phyloP scores from a whole-genome alignment of 441 rosid species.

The Populus trichocarpa region DNA sequence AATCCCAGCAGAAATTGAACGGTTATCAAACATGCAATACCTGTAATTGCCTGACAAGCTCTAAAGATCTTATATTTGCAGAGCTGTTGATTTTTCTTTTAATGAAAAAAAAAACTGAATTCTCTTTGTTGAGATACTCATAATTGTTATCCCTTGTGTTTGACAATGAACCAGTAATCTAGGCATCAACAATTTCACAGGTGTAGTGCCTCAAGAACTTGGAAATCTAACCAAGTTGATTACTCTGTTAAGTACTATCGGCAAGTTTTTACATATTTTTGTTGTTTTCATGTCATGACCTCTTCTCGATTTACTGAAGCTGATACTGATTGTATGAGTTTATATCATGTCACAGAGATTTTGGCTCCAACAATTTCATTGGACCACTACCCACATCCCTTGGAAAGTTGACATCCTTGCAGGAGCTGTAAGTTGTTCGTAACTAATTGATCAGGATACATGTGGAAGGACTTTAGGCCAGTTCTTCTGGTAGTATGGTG shows the following conservation, averaged over 20 bases:
- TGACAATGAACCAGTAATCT: slow-evolving; percentile 40
- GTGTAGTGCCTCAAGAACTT: slow-evolving; percentile 43
- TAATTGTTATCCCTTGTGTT: slow-evolving; percentile 11
- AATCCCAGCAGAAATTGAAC: slow-evolving; percentile 44
- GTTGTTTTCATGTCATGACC: background rate
- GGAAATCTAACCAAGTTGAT: slow-evolving; percentile 51
- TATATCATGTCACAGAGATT: slow-evolving; percentile 34
- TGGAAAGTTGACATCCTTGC: slow-evolving; percentile 43
- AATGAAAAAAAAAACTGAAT: background rate
- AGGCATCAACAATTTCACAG: slow-evolving; percentile 55
- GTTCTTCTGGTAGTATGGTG: background rate
- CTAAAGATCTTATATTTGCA: background rate
- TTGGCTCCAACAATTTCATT: slow-evolving; percentile 51
- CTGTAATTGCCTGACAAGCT: slow-evolving; percentile 36
- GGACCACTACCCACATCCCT: slow-evolving; percentile 47
- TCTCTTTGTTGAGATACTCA: slow-evolving; percentile 14
- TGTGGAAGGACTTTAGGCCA: background rate
- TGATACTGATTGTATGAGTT: background rate
- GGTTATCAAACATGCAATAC: slow-evolving; percentile 44
- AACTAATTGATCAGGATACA: background rate
- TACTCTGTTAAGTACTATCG: slow-evolving; percentile 40
- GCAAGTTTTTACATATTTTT: background rate
- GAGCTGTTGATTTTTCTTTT: background rate
- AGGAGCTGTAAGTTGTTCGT: slow-evolving; percentile 42
- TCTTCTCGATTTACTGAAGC: background rate